A percentile compares a stretch with the other conserved stretches of the same genome.
phyloP scores from a whole-genome alignment of 225 moss, liverwort and hornwort genomes.

The Antitrichia curtipendula region DNA sequence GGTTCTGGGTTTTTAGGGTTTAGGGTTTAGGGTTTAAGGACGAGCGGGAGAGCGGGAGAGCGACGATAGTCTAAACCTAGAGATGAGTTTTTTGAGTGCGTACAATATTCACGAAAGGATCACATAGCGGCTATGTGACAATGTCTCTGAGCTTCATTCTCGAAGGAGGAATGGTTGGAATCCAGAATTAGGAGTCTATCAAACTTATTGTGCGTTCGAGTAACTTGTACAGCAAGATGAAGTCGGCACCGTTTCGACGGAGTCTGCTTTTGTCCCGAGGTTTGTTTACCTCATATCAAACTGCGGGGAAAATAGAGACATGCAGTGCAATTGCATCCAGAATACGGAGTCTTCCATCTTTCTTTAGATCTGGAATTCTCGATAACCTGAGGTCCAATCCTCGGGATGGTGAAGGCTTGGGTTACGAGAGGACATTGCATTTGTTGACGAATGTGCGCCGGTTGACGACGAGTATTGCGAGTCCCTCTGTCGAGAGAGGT shows the following conservation, averaged over 20 bases:
- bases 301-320: not conserved
- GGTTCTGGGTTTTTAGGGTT: too few species aligned
- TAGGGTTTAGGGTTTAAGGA: slow-evolving; percentile 12
- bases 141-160: not conserved
- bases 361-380: not conserved
- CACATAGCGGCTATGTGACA: not conserved
- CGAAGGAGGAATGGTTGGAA: not conserved
- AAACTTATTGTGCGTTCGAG: not conserved
- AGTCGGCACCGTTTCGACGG: slow-evolving; percentile 9
- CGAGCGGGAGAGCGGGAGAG: not conserved
- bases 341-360: not conserved
- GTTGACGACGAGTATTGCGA: not conserved
- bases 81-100: slow-evolving; percentile 9
- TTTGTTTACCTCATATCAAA: not conserved
- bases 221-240: slow-evolving; percentile 9
- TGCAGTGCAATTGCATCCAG: not conserved
- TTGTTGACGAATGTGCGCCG: not conserved
- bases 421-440: not conserved
- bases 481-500: slow-evolving; percentile 17
- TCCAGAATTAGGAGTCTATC: not conserved
- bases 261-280: not conserved
- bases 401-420: not conserved
- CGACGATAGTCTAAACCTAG: not conserved
- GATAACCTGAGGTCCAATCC: not conserved
- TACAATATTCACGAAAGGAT: slow-evolving; percentile 14